Percentiles rank a stretch among this genome's conserved stretches.
Conservation (phyloP, 2,329 filamentous ascomycete genomes). For the Phialophora chinensis region DNA sequence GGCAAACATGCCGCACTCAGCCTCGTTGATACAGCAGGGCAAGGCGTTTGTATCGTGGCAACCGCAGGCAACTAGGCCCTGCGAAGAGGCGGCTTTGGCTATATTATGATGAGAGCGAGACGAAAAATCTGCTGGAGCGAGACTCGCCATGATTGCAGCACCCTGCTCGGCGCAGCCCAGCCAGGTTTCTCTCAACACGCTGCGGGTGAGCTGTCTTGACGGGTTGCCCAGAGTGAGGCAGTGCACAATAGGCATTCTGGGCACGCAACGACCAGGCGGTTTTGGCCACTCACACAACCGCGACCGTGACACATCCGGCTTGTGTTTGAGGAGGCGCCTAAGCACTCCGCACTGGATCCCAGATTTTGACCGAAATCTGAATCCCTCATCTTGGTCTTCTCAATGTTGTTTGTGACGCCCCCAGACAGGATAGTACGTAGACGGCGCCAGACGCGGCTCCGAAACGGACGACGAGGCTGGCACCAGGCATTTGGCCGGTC, state of each 20-base stretch:
- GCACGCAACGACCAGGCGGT: constrained; percentile 14
- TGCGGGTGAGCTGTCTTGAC: constrained; percentile 15
- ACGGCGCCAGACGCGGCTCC: background rate
- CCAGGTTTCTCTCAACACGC: background rate
- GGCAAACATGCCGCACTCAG: constrained; percentile 7
- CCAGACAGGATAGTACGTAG: too few species aligned
- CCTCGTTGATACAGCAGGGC: constrained; percentile 3
- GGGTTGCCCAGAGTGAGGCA: constrained; percentile 24
- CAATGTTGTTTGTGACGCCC: too few species aligned
- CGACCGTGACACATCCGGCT: constrained; percentile 11
- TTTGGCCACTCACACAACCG: constrained; percentile 14
- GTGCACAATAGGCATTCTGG: constrained; percentile 28
- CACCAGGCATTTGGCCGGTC: background rate
- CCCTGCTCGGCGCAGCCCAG: background rate
- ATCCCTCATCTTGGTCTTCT: background rate
- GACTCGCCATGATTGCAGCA: constrained; percentile 3
- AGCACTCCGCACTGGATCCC: background rate
- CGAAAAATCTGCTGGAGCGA: constrained; percentile 11
- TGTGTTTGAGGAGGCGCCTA: constrained; percentile 27
- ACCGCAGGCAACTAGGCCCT: background rate
- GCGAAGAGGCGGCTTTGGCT: background rate
- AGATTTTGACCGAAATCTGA: constrained; percentile 3
- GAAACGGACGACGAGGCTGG: background rate
- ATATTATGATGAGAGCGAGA: constrained; percentile 5
- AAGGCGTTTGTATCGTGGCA: background rate